These are phyloP conservation scores for Meyerozyma sp. DNA, from an alignment of 1,139 yeast genomes.

Conservation along the genomic window DNA sequence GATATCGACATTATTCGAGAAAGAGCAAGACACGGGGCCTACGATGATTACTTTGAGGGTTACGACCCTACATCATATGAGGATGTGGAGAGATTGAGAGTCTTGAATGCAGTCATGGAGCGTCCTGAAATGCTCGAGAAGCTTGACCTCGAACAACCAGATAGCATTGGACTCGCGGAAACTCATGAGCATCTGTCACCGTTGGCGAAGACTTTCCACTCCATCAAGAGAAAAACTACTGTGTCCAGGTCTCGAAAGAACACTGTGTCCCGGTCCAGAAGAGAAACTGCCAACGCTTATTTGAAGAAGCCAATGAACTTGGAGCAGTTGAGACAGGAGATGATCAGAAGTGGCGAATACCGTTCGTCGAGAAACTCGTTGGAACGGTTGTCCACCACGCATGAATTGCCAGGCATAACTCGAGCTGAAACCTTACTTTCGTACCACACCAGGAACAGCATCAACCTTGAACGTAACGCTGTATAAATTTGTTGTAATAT, in stretches of 20 bases:
- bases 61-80: conserved; percentile 56
- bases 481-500: background rate
- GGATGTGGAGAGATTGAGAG: conserved; percentile 40
- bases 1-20: conserved; percentile 57
- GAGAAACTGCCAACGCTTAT: conserved; percentile 20
- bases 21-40: conserved; percentile 39
- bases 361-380: conserved; percentile 28
- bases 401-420: conserved; percentile 46
- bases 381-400: conserved; percentile 40
- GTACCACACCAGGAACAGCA: conserved; percentile 40
- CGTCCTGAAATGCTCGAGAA: conserved; percentile 32
- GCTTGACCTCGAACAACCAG: conserved; percentile 20
- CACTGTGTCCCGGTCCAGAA: conserved; percentile 19
- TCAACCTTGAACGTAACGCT: conserved; percentile 11
- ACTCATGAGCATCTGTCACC: conserved; percentile 15
- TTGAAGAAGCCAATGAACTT: conserved; percentile 31
- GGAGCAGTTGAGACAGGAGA: conserved; percentile 34
- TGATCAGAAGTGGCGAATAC: conserved; percentile 38
- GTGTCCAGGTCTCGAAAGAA: conserved; percentile 10
- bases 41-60: conserved; percentile 45
- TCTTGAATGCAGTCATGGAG: conserved; percentile 29
- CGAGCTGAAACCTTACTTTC: conserved; percentile 46
- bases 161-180: conserved; percentile 8
- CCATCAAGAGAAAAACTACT: conserved; percentile 27
- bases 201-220: conserved; percentile 28